Conservation (phyloP, 768 basidiomycete species). For the Phanerodontia chrysosporium region DNA sequence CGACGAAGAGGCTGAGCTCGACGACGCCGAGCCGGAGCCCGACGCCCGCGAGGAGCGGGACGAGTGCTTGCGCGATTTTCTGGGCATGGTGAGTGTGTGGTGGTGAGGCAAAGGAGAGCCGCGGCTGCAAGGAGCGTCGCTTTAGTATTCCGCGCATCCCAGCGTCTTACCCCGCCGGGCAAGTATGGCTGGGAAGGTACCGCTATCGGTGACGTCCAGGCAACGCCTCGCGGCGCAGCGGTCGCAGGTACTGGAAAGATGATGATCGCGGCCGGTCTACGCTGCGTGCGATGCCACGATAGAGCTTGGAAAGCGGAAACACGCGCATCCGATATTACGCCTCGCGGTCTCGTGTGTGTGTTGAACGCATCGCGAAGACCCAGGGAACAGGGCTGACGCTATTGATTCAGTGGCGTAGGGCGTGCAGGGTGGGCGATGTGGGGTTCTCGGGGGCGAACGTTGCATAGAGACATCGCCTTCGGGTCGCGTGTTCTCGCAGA, state of each 20-base stretch:
- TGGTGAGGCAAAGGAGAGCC: neutral
- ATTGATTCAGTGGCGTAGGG: neutral
- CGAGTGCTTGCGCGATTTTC: neutral
- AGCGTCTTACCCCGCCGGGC: neutral
- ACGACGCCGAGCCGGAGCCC: neutral
- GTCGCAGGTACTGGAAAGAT: neutral
- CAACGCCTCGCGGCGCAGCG: conserved; percentile 12
- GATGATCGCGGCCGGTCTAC: neutral
- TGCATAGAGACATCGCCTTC: neutral
- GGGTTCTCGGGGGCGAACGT: neutral
- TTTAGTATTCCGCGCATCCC: neutral
- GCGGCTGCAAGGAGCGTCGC: neutral
- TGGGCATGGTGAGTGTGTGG: neutral
- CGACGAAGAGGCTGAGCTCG: neutral
- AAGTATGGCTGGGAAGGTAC: conserved; percentile 1
- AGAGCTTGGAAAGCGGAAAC: neutral
- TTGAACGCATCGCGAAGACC: neutral
- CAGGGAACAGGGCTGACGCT: neutral
- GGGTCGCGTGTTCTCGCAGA: neutral
- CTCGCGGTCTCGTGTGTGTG: conserved; percentile 4
- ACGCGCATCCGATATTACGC: conserved; percentile 1
- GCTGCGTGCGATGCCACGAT: neutral
- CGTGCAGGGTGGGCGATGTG: neutral
- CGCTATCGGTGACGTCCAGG: conserved; percentile 5
- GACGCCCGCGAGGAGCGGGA: neutral